phyloP scores from a whole-genome alignment of 495 filamentous ascomycete species.

The Talaromyces nanjingensis region DNA sequence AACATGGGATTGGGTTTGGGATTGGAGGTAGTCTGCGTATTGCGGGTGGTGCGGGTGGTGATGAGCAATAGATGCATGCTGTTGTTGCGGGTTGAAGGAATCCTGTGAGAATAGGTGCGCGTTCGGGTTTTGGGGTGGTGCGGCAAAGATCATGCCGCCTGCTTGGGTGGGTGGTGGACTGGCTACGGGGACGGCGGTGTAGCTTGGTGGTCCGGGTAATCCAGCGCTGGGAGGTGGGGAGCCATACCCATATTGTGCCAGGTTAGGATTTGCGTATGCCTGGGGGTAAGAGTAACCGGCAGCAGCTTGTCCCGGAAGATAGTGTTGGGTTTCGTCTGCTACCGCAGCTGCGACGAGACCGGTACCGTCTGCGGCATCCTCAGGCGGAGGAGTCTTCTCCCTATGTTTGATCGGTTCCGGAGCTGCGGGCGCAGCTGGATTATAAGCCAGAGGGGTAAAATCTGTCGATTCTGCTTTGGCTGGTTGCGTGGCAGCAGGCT shows the following conservation, averaged over 20 bases:
- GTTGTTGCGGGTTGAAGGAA: slow-evolving; percentile 1
- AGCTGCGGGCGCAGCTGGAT: slow-evolving; percentile 80
- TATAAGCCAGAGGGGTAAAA: slow-evolving; percentile 77
- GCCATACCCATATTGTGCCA: slow-evolving; percentile 11
- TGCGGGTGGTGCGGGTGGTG: slow-evolving; percentile 15
- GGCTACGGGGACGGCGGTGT: slow-evolving; percentile 19
- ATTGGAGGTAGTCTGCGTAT: slow-evolving; percentile 22
- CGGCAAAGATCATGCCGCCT: slow-evolving; percentile 33
- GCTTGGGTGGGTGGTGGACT: slow-evolving; percentile 15
- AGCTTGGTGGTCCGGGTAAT: slow-evolving; percentile 17
- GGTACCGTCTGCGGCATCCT: slow-evolving; percentile 62
- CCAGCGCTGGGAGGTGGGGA: neutral
- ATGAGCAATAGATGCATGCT: neutral
- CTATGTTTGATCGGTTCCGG: slow-evolving; percentile 76
- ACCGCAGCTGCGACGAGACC: slow-evolving; percentile 63
- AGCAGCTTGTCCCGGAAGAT: slow-evolving; percentile 18
- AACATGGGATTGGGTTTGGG: neutral
- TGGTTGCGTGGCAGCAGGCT: slow-evolving; percentile 30
- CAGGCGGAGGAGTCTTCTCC: slow-evolving; percentile 83
- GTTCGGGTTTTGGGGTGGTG: slow-evolving; percentile 41
- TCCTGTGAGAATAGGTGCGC: slow-evolving; percentile 32
- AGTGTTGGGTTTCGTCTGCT: slow-evolving; percentile 49
- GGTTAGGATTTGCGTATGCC: slow-evolving; percentile 8
- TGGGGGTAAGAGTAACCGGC: slow-evolving; percentile 14
- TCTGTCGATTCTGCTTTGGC: slow-evolving; percentile 22